Base-by-base conservation (phyloP, 2,329 filamentous ascomycete genomes). In the Orbilia brochopaga region DNA sequence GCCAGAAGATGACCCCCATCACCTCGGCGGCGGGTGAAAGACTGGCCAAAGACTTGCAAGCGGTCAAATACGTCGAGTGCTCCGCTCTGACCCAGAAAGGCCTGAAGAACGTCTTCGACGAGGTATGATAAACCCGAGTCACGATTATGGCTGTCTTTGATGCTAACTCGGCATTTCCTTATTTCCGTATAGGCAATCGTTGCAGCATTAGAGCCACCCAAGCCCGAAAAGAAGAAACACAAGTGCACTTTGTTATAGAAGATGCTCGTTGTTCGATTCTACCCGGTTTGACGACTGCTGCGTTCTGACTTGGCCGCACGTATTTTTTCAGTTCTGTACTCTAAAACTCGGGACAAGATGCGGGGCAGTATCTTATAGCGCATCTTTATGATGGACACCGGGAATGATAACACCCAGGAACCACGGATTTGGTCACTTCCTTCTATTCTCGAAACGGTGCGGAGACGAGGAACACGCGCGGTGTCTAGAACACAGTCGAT, bases 81-180 rank as follows among this genome's bases (percentile, higher is more conserved):
- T 97, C 92, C 79, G 94, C 94, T 66, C 83, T 99, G 80, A 97
- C 94, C 74, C 94, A 99, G 83, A 97, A 92, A 83, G 97, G 97
- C 83, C 83, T 99, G 75, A 99, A 99, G 85, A 94, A 97, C 79
- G 94, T 99, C 17, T 99, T 99, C 81, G 94, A 99, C 78, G 94
- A 97, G 90, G 92, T 96, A 32, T 85, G 77, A 85, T 79, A 15
- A 17, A 17, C 19, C 17, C 7, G 13, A 40, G 8, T 19, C 17
- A 19, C 10, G 11, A 10, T 10, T n/a, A 42, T 8, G 11, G 11
- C 19, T 15, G 15, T 19, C 46, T 35, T 48, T 21, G 17, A 32
- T 13, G 7, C 10, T 19, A n/a, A 53, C 53, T 57, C 6, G 19
- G 46, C 56, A 57, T 66, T 73, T 48, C 35, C 75, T 54, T 77